Evolutionary conservation across 2,329 filamentous ascomycete genomes (phyloP).

Genomic region (Herpotrichia juniperi): DNA sequence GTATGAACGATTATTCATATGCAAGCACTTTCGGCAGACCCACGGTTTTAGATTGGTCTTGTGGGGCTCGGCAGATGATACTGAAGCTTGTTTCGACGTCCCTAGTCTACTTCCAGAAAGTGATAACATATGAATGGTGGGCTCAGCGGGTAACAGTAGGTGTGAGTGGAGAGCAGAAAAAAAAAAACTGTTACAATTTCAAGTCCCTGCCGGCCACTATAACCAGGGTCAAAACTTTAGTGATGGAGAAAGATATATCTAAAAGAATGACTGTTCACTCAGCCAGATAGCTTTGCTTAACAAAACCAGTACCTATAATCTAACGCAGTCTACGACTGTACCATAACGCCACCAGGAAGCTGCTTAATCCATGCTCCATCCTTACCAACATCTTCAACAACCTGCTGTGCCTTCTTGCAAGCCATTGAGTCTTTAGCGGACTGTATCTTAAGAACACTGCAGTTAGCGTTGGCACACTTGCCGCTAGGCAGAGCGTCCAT

Average conservation of each 20-base stretch:
- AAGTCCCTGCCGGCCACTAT: not conserved
- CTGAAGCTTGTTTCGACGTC: constrained; percentile 7
- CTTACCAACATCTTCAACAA: constrained; percentile 52
- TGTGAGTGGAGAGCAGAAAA: not conserved
- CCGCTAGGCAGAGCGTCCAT: constrained; percentile 35
- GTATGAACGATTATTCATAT: no score
- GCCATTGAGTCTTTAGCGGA: constrained; percentile 28
- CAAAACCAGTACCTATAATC: not conserved
- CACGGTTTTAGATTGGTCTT: constrained; percentile 3
- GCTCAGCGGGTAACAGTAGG: not conserved
- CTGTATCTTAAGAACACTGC: constrained; percentile 36
- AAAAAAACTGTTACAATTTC: not conserved
- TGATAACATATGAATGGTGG: not conserved
- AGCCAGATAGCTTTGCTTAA: not conserved
- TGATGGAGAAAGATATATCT: not conserved
- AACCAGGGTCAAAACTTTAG: not conserved
- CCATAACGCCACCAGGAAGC: constrained; percentile 33
- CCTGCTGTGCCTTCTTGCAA: constrained; percentile 50
- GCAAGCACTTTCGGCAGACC: not conserved
- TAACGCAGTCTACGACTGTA: constrained; percentile 5
- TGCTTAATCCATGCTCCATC: constrained; percentile 32
- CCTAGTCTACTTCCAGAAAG: not conserved
- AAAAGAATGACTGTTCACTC: constrained; percentile 2
- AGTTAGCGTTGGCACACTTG: constrained; percentile 38
- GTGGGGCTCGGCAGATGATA: constrained; percentile 12